phyloP scores from a whole-genome alignment of 306 rosid species.

The Psophocarpus tetragonolobus region DNA sequence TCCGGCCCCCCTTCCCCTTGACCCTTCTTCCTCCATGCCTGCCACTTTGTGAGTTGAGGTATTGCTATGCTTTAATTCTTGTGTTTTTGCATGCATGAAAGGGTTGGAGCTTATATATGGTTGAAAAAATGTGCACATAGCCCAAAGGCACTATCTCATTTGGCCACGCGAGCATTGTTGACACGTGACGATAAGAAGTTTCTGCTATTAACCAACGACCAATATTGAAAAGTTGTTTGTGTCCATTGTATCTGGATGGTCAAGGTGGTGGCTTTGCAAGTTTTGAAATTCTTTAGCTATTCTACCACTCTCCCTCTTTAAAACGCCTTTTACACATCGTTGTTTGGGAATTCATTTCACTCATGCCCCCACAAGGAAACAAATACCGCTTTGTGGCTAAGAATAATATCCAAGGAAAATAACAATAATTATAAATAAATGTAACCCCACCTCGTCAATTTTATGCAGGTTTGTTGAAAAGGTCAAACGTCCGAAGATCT shows the following conservation, averaged over 20 bases:
- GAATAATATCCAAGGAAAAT: not conserved
- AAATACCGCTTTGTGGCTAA: constrained; percentile 29
- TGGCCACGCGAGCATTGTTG: constrained; percentile 24
- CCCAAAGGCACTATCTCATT: not conserved
- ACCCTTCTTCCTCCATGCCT: constrained; percentile 37
- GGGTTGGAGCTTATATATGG: constrained; percentile 34
- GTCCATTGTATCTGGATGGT: constrained; percentile 72
- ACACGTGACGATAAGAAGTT: constrained; percentile 48
- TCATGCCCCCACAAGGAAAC: constrained; percentile 9
- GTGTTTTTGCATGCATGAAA: constrained; percentile 46
- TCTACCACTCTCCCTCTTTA: not conserved
- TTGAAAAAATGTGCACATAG: constrained; percentile 13
- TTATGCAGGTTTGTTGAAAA: constrained; percentile 17
- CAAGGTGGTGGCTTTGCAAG: constrained; percentile 65
- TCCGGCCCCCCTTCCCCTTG: constrained; percentile 39
- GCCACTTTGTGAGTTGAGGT: not conserved
- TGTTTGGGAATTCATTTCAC: not conserved
- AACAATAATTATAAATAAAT: not conserved
- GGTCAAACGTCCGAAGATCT: constrained; percentile 16
- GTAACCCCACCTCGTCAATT: not conserved
- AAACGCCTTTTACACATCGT: not conserved
- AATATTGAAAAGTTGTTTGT: constrained; percentile 6
- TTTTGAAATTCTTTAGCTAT: constrained; percentile 27
- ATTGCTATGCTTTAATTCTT: not conserved
- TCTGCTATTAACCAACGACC: constrained; percentile 22